phyloP scores from a whole-genome alignment of 768 basidiomycete genomes.

The Paxillus involutus region DNA sequence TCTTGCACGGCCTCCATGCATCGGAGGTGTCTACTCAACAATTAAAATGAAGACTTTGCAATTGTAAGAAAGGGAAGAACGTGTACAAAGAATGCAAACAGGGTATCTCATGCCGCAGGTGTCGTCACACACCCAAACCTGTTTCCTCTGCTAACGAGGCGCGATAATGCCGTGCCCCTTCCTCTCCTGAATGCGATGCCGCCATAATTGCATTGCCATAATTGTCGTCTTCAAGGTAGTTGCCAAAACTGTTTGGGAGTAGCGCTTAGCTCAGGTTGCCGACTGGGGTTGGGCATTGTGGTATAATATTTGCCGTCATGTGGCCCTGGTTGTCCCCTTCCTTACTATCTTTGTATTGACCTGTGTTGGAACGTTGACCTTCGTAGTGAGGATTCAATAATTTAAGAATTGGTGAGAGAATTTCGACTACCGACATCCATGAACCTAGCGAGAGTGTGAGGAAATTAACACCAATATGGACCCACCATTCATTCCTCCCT shows the following conservation, averaged over 20 bases:
- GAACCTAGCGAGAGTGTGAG: constrained; percentile 4
- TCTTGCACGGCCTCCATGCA: background rate
- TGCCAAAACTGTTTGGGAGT: constrained; percentile 8
- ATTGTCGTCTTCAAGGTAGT: constrained; percentile 8
- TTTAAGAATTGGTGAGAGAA: constrained; percentile 4
- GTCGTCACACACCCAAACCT: background rate
- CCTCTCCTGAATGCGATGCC: constrained; percentile 17
- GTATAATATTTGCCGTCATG: background rate
- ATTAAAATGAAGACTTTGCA: background rate
- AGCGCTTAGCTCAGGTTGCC: constrained; percentile 12
- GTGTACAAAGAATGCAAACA: background rate
- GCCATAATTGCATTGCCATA: constrained; percentile 28
- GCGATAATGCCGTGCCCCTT: constrained; percentile 16
- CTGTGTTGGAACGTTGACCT: background rate
- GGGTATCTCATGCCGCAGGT: background rate
- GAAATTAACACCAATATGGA: constrained; percentile 9
- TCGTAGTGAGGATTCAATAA: constrained; percentile 1
- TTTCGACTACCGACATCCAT: background rate
- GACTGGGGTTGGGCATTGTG: background rate
- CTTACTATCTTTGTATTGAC: background rate
- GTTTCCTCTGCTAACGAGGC: constrained; percentile 3
- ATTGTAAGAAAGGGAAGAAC: background rate
- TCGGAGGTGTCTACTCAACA: background rate
- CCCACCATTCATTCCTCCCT: background rate
- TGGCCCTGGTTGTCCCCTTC: background rate